Base-by-base conservation (phyloP, 108 stramenopile species). In the Schizochytrium sp. region DNA sequence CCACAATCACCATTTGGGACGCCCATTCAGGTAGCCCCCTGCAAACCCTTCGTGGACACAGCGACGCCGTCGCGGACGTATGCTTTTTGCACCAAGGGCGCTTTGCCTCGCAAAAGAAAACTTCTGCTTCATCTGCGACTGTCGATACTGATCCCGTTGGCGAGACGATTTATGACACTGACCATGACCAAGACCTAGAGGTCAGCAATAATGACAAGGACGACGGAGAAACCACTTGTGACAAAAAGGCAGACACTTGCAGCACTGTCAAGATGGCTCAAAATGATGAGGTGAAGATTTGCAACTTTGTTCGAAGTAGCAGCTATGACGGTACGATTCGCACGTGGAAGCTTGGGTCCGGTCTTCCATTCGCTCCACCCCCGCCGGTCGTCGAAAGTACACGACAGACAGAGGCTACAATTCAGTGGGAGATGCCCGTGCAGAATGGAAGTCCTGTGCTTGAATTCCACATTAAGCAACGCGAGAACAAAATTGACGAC, bases 321-420 rank as follows among this genome's bases (percentile, higher is more conserved):
- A 53, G 48, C 51, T 12, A 47, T 2, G 76, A 83, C 51, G 76
- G 76, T 6, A 83, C 76, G 16, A 83, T 83, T 25, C 76, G 76
- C 16, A 83, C 76, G 10, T 83, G 76, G 76, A 83, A 83, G 23
- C 51, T 83, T 6, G 76, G 76, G n/a, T 83, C 76, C 45, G 76
- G 76, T 16, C n/a, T 53, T 45, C 76, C 76, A 6, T 83, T 83
- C 28, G 76, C 76, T 12, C 76, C 76, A 6, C 76, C 76, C 6
- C 76, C 76, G 45, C 76, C 76, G 6, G 12, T 8, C 48, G 76
- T 83, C 23, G 76, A 83, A 83, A 45, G 48, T 3, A 3, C 76
- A 23, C 45, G 16, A 18, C 48, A 47, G 28, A 83, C 45, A 12
- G 76, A 47, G 28, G 23, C 23, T 12, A 53, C 51, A 12, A 25